phyloP scores from a whole-genome alignment of 805 yeast genomes.

The Saccharomyces mikatae region DNA sequence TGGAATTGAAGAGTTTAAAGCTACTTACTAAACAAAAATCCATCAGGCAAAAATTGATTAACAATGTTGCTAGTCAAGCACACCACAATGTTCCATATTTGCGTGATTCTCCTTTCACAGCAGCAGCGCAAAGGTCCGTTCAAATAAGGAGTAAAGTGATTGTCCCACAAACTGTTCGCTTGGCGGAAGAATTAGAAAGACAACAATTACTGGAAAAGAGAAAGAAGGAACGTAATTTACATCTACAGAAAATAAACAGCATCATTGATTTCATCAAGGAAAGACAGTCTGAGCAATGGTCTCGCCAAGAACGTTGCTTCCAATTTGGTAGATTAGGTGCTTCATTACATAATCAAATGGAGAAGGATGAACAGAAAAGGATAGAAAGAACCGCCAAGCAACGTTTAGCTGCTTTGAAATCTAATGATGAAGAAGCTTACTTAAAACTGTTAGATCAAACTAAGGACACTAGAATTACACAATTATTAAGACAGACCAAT shows the following conservation, averaged over 20 bases:
- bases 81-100: conserved; percentile 47
- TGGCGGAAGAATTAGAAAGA: conserved; percentile 69
- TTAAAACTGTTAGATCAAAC: conserved; percentile 77
- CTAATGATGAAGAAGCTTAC: conserved; percentile 84
- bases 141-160: conserved; percentile 61
- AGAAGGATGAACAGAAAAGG: conserved; percentile 68
- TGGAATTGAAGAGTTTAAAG: conserved; percentile 63
- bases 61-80: conserved; percentile 45
- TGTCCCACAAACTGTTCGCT: conserved; percentile 64
- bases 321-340: conserved; percentile 26
- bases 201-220: conserved; percentile 57
- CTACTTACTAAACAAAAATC: conserved; percentile 63
- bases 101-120: conserved; percentile 45
- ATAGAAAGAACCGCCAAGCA: conserved; percentile 77
- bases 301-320: conserved; percentile 22
- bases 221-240: conserved; percentile 43
- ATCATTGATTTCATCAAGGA: conserved; percentile 30
- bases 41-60: conserved; percentile 52
- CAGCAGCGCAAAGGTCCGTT: conserved; percentile 62
- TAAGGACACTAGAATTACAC: conserved; percentile 80
- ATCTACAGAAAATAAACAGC: conserved; percentile 39
- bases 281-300: conserved; percentile 19
- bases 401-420: conserved; percentile 78
- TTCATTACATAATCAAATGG: conserved; percentile 34
- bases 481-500: conserved; percentile 72